These are phyloP conservation scores for Neurospora discreta DNA, from an alignment of 495 filamentous ascomycete genomes.

Conservation along the genomic window DNA sequence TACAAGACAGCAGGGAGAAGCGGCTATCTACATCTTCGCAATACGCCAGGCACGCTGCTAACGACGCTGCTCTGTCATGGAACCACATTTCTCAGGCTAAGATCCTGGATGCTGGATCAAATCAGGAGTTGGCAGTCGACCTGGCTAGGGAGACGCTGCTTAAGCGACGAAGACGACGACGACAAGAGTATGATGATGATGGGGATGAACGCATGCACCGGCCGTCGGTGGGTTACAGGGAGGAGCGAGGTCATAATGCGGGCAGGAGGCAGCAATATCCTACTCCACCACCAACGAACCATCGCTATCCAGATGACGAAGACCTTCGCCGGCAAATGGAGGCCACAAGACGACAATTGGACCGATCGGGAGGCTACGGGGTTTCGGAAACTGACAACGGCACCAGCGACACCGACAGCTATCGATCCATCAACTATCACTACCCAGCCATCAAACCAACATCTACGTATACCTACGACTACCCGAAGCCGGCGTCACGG, in stretches of 20 bases:
- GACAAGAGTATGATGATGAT: constrained; percentile 28
- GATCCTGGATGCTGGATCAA: constrained; percentile 54
- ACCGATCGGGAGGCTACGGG: constrained; percentile 15
- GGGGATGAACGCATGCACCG: constrained; percentile 48
- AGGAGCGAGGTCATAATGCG: constrained; percentile 37
- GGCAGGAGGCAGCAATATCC: neutral
- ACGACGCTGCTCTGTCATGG: constrained; percentile 37
- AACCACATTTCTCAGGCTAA: constrained; percentile 23
- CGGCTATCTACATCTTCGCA: constrained; percentile 4
- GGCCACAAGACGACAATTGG: constrained; percentile 29
- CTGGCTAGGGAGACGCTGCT: constrained; percentile 64
- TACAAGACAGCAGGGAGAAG: constrained; percentile 2
- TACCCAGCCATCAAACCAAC: constrained; percentile 42
- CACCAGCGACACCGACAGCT: neutral
- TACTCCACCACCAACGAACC: neutral
- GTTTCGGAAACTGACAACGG: constrained; percentile 1
- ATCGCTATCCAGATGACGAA: constrained; percentile 27
- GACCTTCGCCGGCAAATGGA: constrained; percentile 40
- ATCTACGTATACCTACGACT: constrained; percentile 29
- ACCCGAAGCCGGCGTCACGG: constrained; percentile 4
- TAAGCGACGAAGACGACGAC: constrained; percentile 44
- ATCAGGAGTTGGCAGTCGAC: constrained; percentile 67
- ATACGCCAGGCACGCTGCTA: constrained; percentile 28
- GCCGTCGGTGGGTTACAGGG: constrained; percentile 49
- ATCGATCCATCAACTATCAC: constrained; percentile 21